phyloP scores from a whole-genome alignment of 202 grass and related monocot genomes.

The Brachypodium distachyon region DNA sequence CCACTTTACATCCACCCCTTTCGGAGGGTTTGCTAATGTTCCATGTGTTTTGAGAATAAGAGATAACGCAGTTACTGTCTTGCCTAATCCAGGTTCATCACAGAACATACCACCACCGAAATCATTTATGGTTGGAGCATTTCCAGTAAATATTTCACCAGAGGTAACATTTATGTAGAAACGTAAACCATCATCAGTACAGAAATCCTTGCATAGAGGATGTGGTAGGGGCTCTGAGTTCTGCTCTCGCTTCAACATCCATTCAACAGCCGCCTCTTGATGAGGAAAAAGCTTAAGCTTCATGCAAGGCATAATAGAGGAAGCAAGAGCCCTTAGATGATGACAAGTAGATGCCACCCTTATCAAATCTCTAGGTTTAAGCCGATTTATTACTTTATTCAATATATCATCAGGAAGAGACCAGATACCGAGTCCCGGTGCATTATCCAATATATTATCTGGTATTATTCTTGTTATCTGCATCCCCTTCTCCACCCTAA shows the following conservation, averaged over 20 bases:
- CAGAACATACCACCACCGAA: constrained; percentile 95
- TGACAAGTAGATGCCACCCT: constrained; percentile 62
- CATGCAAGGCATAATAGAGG: constrained; percentile 81
- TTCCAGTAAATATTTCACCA: constrained; percentile 52
- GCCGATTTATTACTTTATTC: constrained; percentile 43
- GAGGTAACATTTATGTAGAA: constrained; percentile 78
- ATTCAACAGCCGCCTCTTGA: constrained; percentile 86
- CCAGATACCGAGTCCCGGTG: constrained; percentile 49
- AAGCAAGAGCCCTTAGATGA: constrained; percentile 65
- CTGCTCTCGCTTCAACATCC: constrained; percentile 80
- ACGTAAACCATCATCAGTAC: constrained; percentile 65
- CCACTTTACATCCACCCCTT: constrained; percentile 66
- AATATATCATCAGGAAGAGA: constrained; percentile 76
- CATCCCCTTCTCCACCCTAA: constrained; percentile 51
- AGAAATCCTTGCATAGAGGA: constrained; percentile 74
- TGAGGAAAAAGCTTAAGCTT: constrained; percentile 95
- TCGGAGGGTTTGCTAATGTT: constrained; percentile 60
- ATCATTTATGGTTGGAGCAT: constrained; percentile 56
- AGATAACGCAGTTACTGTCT: constrained; percentile 88
- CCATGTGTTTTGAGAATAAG: constrained; percentile 93
- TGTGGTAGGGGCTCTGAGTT: constrained; percentile 35
- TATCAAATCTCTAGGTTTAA: constrained; percentile 71
- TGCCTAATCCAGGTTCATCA: constrained; percentile 97
- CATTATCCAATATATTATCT: constrained; percentile 1
- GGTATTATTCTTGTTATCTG: constrained; percentile 46